phyloP scores from a whole-genome alignment of 345 rosid genomes.

The Barbarea vulgaris region DNA sequence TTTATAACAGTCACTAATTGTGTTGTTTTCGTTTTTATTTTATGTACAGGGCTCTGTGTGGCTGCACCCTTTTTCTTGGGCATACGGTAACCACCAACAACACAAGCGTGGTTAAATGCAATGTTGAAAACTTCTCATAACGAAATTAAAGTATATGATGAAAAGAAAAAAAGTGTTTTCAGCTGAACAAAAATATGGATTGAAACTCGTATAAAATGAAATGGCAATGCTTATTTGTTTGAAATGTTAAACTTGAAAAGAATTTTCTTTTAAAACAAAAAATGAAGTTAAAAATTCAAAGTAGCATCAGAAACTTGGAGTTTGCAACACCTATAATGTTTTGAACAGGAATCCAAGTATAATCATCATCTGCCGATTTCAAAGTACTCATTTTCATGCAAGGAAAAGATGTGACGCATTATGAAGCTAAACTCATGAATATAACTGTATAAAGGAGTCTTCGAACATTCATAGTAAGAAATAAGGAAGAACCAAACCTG shows the following conservation, averaged over 20 bases:
- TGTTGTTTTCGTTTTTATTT: too few species aligned
- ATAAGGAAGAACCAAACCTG: slow-evolving; percentile 61
- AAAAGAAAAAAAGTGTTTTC: neutral
- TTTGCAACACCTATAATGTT: slow-evolving; percentile 54
- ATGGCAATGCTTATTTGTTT: neutral
- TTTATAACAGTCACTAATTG: too few species aligned
- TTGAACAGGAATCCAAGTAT: slow-evolving; percentile 41
- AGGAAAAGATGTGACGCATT: slow-evolving; percentile 9
- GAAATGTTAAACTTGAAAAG: neutral
- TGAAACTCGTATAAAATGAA: neutral
- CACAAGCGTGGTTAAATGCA: slow-evolving; percentile 98
- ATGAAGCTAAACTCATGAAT: neutral
- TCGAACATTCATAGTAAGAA: neutral
- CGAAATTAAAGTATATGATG: neutral
- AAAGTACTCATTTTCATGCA: neutral
- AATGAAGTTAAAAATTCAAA: neutral
- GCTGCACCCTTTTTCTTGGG: slow-evolving; percentile 70
- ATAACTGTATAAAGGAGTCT: neutral
- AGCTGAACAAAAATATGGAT: neutral
- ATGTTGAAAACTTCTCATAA: too few species aligned
- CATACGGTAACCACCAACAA: slow-evolving; percentile 83
- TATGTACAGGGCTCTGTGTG: slow-evolving; percentile 5
- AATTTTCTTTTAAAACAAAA: neutral
- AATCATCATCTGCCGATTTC: slow-evolving; percentile 33
- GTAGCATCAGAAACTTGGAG: slow-evolving; percentile 64